Evolutionary conservation across 257 asterid species (phyloP).

Genomic region (Solanum lignicaule): DNA sequence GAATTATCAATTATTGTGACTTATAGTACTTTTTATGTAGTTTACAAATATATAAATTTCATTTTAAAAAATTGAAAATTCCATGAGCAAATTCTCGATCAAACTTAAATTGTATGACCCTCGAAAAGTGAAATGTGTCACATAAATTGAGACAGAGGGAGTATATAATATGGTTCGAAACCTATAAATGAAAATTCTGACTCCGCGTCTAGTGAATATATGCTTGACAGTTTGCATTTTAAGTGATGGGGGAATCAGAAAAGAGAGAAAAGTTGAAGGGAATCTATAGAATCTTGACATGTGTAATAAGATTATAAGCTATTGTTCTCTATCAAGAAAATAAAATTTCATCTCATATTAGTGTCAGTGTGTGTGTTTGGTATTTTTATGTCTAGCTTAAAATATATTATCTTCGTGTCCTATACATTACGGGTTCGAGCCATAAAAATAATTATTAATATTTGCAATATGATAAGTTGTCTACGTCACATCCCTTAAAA

Average conservation of each 20-base stretch:
- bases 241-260: not conserved
- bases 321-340: not conserved
- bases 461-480: not conserved
- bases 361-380: not conserved
- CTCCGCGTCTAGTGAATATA: not conserved
- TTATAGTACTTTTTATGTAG: too few relatives aligned
- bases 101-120: too few relatives aligned
- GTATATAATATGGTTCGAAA: not conserved
- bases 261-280: not conserved
- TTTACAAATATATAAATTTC: too few relatives aligned
- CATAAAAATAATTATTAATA: not conserved
- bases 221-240: not conserved
- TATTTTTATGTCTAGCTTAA: not conserved
- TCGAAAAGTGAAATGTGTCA: too few relatives aligned
- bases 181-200: not conserved
- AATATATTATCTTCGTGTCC: not conserved
- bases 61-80: too few relatives aligned
- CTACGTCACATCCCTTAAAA: not conserved
- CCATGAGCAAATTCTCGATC: too few relatives aligned
- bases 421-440: rapidly evolving
- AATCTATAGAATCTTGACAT: not conserved
- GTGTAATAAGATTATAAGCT: not conserved
- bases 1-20: too few relatives aligned
- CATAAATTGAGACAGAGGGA: too few relatives aligned
- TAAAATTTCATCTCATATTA: not conserved